These are phyloP conservation scores for Crotalaria pallida DNA, from an alignment of 306 rosid genomes.

Conservation along the genomic window DNA sequence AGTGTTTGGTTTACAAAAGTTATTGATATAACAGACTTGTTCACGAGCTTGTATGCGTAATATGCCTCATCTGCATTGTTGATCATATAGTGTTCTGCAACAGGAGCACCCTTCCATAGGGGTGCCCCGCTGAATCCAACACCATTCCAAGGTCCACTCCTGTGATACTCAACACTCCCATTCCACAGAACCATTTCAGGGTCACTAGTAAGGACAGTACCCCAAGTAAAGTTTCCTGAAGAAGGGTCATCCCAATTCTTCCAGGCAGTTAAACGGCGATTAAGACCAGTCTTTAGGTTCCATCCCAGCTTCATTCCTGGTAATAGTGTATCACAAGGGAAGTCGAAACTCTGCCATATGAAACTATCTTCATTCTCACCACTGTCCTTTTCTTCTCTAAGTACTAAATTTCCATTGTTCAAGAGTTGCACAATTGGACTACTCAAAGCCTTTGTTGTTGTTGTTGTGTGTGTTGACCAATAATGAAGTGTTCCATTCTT, in stretches of 20 bases:
- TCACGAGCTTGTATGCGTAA: background rate
- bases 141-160: conserved; percentile 11
- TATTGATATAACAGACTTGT: conserved; percentile 2
- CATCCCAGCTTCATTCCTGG: conserved; percentile 40
- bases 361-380: background rate
- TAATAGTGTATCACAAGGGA: conserved; percentile 36
- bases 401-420: conserved; percentile 42
- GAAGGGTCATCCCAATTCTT: conserved; percentile 33
- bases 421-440: conserved; percentile 26
- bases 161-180: background rate
- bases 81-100: background rate
- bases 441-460: background rate
- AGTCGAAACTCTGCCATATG: conserved; percentile 46
- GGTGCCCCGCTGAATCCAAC: background rate
- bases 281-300: conserved; percentile 23
- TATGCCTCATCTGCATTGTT: conserved; percentile 3
- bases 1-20: conserved; percentile 10
- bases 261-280: conserved; percentile 31
- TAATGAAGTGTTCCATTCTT: conserved; percentile 9
- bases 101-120: background rate
- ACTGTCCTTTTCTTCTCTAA: conserved; percentile 11
- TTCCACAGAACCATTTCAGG: conserved; percentile 12
- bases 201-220: background rate
- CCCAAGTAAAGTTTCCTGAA: conserved; percentile 16
- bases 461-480: conserved; percentile 33